Evolutionary conservation across 2,329 filamentous ascomycete genomes (phyloP), one percentile per base, ranked within the genome.

Genomic region (Aspergillus costaricaensis): DNA sequence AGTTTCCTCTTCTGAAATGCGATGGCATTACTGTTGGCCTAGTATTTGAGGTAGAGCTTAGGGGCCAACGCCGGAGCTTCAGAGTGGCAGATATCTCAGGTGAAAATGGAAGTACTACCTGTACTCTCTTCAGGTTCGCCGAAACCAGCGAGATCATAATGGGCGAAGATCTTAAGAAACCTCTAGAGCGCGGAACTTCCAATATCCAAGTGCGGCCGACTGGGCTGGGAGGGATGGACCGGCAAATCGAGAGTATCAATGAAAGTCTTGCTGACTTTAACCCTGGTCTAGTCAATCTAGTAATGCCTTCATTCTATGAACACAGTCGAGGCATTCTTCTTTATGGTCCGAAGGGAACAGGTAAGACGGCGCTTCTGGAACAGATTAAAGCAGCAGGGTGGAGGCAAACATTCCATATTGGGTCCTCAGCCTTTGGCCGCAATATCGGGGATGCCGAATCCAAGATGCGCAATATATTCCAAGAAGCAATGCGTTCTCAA

Each of bases 341-440:
- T 4, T 88, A 96, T 72, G 94, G 94, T 14, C 88, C 91, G 17
- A 86, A 86, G 63, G 93, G 94, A 10, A 96, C 91, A 0, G 94
- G 94, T 23, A 97, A 97, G 78, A 89, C 87, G 0, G 83, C 90
- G 64, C 80, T 97, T 0, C 79, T 97, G 1, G 75, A 88, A 15
- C 84, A 85, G 32, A 81, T 97, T 19, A 85, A 87, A 8, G 82
- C 81, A 6, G 85, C 87, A 0, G 83, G 83, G 60, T 96, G 92
- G 91, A 86, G 85, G 21, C 85, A 85, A 43, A 86, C 92, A 1
- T 83, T 90, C 65, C 83, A 65, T 55, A 68, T 77, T 52, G 72
- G 73, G 15, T 72, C 71, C 21, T 74, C 76, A 6, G 68, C 70
- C 9, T 62, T 76, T 10, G 67, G 70, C 27, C 69, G 69, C 53